Base-by-base conservation (phyloP, 176 grass and related monocot genomes). In the Aegilops longissima region DNA sequence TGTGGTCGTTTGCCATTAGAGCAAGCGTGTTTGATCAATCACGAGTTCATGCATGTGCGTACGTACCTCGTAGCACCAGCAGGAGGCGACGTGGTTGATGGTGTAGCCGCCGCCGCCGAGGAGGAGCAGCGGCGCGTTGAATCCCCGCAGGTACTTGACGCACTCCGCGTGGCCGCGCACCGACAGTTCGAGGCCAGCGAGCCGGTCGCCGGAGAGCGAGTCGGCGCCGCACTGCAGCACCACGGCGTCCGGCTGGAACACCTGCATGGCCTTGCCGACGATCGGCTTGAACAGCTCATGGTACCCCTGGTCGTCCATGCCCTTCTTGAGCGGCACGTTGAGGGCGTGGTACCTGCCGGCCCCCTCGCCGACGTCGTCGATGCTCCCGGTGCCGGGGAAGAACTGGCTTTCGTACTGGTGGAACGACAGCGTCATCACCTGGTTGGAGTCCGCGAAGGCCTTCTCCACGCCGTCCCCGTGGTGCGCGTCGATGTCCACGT, bases 401-500 rank as follows among this genome's bases (percentile, higher is more conserved):
- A 92, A 93, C 1, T 13, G 1, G 20, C 10, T 5, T 21, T n/a
- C 86, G 54, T 78, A 44, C 42, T 93, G 91, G 72, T 93, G 93
- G 66, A 98, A 98, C 3, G 89, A 95, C 27, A 92, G 81, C 1
- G 93, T 93, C 95, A 95, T 95, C 21, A 92, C 91, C 24, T 78
- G 74, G 83, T 84, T 33, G 20, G 73, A 83, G 1, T 64, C 49
- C 70, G 61, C 78, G 87, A 95, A 98, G 36, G 83, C 81, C 4
- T 80, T 51, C 84, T 95, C 91, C 3, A 93, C 91, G 65, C 91
- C 86, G 87, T 95, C 93, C 63, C 95, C 91, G 78, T 98, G 93
- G 83, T 98, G 95, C 25, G 89, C 92, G 47, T 98, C 93, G 85
- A 95, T 95, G 83, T 98, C 95, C 13, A 98, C 54, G 82, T 98